Conservation (phyloP, 768 basidiomycete genomes). For the Hortiboletus flavorubellus region DNA sequence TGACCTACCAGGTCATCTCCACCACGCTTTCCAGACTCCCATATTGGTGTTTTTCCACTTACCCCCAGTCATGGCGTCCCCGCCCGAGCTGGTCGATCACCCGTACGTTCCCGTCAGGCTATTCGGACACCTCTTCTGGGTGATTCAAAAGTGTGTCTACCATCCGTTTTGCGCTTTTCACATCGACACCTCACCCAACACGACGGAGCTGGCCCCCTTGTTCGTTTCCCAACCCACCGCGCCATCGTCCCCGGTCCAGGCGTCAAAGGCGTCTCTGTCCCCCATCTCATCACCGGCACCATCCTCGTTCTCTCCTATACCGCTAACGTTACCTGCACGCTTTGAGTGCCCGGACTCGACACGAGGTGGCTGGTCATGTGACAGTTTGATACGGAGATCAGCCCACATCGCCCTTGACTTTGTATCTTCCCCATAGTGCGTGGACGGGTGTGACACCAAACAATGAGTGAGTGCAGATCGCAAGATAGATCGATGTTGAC, state of each 20-base stretch:
- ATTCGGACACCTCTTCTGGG: constrained; percentile 15
- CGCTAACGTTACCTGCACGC: constrained; percentile 25
- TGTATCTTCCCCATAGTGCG: background rate
- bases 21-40: constrained; percentile 23
- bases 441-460: background rate
- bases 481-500: background rate
- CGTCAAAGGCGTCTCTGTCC: constrained; percentile 30
- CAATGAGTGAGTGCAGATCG: background rate
- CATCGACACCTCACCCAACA: background rate
- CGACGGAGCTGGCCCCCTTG: constrained; percentile 19
- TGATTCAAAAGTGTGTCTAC: constrained; percentile 21
- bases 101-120: constrained; percentile 20
- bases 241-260: constrained; percentile 20
- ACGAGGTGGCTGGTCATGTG: background rate
- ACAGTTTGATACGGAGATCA: background rate
- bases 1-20: constrained; percentile 20
- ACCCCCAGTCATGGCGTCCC: constrained; percentile 22
- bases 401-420: no score
- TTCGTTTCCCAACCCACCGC: constrained; percentile 19
- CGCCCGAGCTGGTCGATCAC: constrained; percentile 23
- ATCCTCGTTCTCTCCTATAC: constrained; percentile 26
- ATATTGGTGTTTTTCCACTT: constrained; percentile 22
- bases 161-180: background rate
- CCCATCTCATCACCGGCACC: constrained; percentile 32
- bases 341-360: no score